Base-by-base conservation (phyloP, 768 basidiomycete genomes). In the Saitozyma podzolica region DNA sequence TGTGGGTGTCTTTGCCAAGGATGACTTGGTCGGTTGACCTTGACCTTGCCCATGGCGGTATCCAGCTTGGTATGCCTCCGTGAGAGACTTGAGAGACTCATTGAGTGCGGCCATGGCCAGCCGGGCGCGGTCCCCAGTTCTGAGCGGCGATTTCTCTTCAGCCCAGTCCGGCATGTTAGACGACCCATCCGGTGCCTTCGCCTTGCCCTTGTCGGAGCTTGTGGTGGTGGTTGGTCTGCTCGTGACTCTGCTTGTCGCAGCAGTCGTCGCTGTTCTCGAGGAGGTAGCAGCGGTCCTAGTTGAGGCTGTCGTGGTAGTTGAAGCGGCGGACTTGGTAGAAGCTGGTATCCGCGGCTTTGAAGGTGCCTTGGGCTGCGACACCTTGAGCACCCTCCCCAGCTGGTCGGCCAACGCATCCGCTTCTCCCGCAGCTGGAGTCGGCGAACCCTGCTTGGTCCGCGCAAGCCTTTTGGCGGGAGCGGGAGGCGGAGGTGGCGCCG, bases 301-400 rank as follows among this genome's bases (percentile, higher is more conserved):
- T 2, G 47, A 14, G 6, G 47, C 14, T 5, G 29, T 29, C 29
- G 29, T 29, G 2, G 29, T 29, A 5, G 45, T 17, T 3, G 45
- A 47, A 1, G n/a, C 45, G 11, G 45, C 45, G 11, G 45, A 47
- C 45, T 47, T 47, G 45, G n/a, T 47, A 6, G 45, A 47, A 2
- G 29, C 29, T 29, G 29, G 29, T 29, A 29, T 29, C 29, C 29
- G 29, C 5, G 29, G 29, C 29, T 29, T 47, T 1, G 13, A 16
- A 9, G 62, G 43, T 6, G 13, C 51, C 17, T 50, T 53, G 6
- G 62, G 48, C 45, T 63, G 47, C 14, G 61, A 58, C 6, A 66
- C 59, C 53, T 67, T 61, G 59, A 67, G 54, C 2, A 64, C 69
- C 47, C 69, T 53, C 9, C 58, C 55, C 37, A 67, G 40, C 40